Percentiles rank a stretch among this genome's conserved stretches.
Evolutionary conservation across 371 early-diverging fungal species (phyloP).

Genomic region (Dichotomocladium elegans): DNA sequence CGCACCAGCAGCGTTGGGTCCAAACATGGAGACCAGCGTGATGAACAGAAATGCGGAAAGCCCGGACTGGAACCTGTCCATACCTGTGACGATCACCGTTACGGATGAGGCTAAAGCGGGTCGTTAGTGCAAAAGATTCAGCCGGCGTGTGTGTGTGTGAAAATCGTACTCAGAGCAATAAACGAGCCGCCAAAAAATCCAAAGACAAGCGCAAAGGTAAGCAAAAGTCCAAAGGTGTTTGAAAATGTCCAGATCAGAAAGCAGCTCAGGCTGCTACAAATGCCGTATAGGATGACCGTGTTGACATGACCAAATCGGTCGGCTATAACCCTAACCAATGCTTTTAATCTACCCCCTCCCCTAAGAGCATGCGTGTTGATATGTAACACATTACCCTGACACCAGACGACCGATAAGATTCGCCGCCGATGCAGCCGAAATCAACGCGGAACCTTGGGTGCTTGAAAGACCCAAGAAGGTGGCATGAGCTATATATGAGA

Average conservation of each 20-base stretch:
- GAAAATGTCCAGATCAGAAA: constrained; percentile 31
- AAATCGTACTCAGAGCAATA: constrained; percentile 10
- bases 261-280: not conserved
- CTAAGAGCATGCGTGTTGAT: not conserved
- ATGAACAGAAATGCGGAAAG: constrained; percentile 16
- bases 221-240: constrained; percentile 12
- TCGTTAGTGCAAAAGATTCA: not conserved
- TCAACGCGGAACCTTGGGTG: constrained; percentile 13
- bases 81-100: constrained; percentile 10
- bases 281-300: constrained; percentile 2
- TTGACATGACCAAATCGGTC: constrained; percentile 11
- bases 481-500: constrained; percentile 16
- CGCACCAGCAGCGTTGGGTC: constrained; percentile 18
- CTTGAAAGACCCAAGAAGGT: constrained; percentile 6
- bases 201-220: constrained; percentile 17
- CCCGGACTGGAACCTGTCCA: constrained; percentile 13
- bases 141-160: not conserved
- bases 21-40: constrained; percentile 13
- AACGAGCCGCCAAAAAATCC: constrained; percentile 21
- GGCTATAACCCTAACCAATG: constrained; percentile 1
- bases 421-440: constrained; percentile 30
- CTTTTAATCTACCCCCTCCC: too few species aligned
- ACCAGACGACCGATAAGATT: constrained; percentile 47
- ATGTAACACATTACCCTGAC: constrained; percentile 17
- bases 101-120: constrained; percentile 12